These are phyloP conservation scores for Cryphonectria japonica DNA, from an alignment of 2,329 filamentous ascomycete species.

Conservation along the genomic window DNA sequence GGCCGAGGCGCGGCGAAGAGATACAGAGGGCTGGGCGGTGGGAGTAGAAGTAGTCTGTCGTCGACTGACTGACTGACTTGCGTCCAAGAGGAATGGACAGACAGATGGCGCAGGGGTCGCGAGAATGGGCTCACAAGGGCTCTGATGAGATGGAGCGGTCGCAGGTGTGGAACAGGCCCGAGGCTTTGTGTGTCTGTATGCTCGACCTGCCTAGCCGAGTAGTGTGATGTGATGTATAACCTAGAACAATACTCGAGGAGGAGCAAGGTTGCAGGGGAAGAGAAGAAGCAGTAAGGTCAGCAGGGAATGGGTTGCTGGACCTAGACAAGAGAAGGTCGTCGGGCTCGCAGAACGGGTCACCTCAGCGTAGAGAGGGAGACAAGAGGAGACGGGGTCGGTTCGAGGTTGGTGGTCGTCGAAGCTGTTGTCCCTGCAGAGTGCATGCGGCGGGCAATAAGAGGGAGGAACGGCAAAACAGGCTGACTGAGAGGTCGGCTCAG, in stretches of 20 bases:
- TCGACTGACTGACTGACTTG: not conserved
- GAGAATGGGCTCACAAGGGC: conserved; percentile 8
- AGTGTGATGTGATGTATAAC: conserved; percentile 1
- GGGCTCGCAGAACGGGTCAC: conserved; percentile 6
- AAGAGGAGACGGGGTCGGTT: not conserved
- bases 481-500: not conserved
- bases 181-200: not conserved
- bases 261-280: conserved; percentile 18
- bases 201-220: not conserved
- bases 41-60: conserved; percentile 7
- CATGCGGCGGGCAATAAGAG: conserved; percentile 3
- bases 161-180: conserved; percentile 4
- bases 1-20: conserved; percentile 2
- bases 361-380: not conserved
- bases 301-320: not conserved
- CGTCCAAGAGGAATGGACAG: not conserved
- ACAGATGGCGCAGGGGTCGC: conserved; percentile 15
- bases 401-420: not conserved
- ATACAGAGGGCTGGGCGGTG: conserved; percentile 1
- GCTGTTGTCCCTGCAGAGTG: not conserved
- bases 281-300: conserved; percentile 17
- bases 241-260: not conserved
- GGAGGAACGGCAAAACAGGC: not conserved
- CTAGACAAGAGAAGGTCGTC: not conserved
- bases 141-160: conserved; percentile 12